phyloP scores from a whole-genome alignment of 257 asterid genomes.

The Solanum peruvianum region DNA sequence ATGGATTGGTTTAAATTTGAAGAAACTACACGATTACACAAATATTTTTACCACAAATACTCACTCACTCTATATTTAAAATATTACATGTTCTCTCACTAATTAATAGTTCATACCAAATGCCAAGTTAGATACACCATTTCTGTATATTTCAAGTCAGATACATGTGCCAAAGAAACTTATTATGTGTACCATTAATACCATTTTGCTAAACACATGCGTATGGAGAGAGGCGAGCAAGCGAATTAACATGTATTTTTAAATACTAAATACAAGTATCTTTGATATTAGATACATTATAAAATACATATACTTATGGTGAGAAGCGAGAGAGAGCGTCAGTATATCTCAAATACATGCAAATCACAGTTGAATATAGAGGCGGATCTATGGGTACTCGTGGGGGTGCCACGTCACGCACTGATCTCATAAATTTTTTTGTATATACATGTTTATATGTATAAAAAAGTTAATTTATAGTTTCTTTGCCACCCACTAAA shows the following conservation, averaged over 20 bases:
- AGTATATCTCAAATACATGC: background rate
- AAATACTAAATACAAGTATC: background rate
- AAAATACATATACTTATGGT: background rate
- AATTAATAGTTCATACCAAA: background rate
- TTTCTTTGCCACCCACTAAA: no score
- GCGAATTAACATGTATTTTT: background rate
- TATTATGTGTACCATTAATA: background rate
- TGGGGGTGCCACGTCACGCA: no score
- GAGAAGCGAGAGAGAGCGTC: background rate
- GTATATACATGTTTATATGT: no score
- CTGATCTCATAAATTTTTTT: no score
- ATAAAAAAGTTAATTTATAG: no score
- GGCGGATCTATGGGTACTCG: no score
- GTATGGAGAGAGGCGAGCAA: background rate
- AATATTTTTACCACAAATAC: background rate
- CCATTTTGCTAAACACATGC: background rate
- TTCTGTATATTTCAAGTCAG: background rate
- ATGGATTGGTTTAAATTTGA: background rate
- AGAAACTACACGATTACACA: background rate
- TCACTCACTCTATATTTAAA: background rate
- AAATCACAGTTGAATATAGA: background rate
- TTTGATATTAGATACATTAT: background rate
- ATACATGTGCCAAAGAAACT: background rate
- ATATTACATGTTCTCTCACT: background rate
- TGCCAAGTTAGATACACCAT: background rate